Evolutionary conservation across 257 asterid genomes (phyloP).

Genomic region (Asclepias syriaca): DNA sequence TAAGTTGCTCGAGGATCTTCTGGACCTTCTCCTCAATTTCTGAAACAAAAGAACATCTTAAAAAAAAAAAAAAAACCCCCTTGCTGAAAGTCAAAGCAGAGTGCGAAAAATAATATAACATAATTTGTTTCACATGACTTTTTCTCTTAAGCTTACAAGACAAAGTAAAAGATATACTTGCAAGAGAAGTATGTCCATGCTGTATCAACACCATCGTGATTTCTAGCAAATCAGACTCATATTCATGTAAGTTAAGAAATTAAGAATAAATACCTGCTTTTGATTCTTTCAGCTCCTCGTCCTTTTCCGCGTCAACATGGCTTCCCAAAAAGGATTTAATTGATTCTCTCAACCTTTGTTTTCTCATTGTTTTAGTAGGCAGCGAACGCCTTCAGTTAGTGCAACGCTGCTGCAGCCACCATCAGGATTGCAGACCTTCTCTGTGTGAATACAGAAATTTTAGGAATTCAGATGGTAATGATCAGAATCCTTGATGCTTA

Average conservation of each 20-base stretch:
- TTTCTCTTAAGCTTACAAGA: background rate
- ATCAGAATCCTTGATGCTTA: background rate
- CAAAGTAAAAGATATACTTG: background rate
- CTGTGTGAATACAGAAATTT: slow-evolving; percentile 1
- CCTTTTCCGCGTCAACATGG: slow-evolving; percentile 47
- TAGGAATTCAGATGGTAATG: background rate
- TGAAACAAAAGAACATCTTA: slow-evolving; percentile 30
- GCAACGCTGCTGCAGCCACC: slow-evolving; percentile 1
- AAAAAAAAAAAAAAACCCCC: slow-evolving; percentile 10
- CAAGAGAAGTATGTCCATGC: background rate
- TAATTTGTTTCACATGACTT: background rate
- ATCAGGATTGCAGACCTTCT: slow-evolving; percentile 2
- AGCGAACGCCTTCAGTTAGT: slow-evolving; percentile 14
- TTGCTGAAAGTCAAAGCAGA: too few species aligned
- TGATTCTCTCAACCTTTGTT: slow-evolving; percentile 43
- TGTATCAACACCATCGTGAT: background rate
- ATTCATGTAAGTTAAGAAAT: slow-evolving; percentile 9
- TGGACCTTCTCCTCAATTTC: slow-evolving; percentile 72
- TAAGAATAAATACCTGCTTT: slow-evolving; percentile 51
- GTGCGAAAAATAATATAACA: background rate
- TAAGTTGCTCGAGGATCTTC: slow-evolving; percentile 50
- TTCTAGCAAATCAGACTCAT: background rate
- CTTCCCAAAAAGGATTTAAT: slow-evolving; percentile 48
- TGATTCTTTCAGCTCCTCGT: slow-evolving; percentile 51
- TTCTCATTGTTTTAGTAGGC: slow-evolving; percentile 53